These are phyloP conservation scores for Neurospora hispaniola DNA, from an alignment of 495 filamentous ascomycete species.

Conservation along the genomic window DNA sequence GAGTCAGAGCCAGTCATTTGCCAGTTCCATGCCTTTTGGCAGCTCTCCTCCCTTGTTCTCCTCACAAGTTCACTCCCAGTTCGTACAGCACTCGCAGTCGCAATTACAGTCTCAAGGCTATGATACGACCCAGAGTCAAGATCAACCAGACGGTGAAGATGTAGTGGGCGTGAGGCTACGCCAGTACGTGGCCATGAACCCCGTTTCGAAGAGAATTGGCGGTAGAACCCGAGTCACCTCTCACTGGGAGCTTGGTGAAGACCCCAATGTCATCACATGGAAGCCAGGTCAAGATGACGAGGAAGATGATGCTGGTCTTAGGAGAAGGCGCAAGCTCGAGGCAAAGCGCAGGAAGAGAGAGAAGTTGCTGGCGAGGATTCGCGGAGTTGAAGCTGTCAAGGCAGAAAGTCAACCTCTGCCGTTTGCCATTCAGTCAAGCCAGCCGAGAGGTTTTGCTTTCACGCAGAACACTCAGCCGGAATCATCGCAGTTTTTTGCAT, in stretches of 20 bases:
- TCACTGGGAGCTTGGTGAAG: conserved; percentile 13
- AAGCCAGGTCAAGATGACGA: conserved; percentile 5
- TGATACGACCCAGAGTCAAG: not conserved
- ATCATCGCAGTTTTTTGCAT: conserved; percentile 1
- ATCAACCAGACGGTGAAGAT: conserved; percentile 2
- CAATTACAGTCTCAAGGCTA: not conserved
- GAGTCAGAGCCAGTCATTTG: not conserved
- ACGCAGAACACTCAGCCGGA: not conserved
- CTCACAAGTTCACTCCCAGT: conserved; percentile 1
- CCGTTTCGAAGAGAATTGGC: not conserved
- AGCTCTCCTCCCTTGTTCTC: conserved; percentile 11
- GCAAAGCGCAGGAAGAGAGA: conserved; percentile 9
- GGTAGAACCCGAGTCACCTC: conserved; percentile 4
- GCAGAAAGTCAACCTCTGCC: not conserved
- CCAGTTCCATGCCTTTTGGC: conserved; percentile 7
- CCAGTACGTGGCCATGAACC: conserved; percentile 13
- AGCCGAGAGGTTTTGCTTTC: not conserved
- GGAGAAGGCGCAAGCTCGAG: conserved; percentile 6
- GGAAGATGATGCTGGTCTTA: conserved; percentile 8
- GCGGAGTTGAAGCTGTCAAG: not conserved
- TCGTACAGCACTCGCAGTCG: not conserved
- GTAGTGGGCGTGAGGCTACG: conserved; percentile 11
- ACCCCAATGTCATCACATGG: conserved; percentile 12
- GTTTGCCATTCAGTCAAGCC: conserved; percentile 3
- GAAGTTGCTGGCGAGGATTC: conserved; percentile 11